These are phyloP conservation scores for Vanderwaltozyma verrucispora DNA, from an alignment of 805 yeast genomes.

Conservation along the genomic window DNA sequence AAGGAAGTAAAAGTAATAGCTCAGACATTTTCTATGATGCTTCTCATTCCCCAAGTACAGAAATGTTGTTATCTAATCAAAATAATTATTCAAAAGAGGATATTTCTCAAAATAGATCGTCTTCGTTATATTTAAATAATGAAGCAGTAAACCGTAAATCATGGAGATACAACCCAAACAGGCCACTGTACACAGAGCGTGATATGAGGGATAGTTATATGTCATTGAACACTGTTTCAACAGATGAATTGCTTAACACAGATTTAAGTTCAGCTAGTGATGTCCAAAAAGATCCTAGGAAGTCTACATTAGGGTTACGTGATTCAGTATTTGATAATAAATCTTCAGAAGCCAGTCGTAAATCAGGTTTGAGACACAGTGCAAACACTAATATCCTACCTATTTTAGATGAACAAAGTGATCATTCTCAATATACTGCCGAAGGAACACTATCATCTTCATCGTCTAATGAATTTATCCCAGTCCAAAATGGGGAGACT, in stretches of 20 bases:
- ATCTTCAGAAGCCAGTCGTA: not conserved
- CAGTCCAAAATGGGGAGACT: constrained; percentile 25
- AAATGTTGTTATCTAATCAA: constrained; percentile 24
- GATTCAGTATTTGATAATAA: constrained; percentile 31
- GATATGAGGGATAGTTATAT: constrained; percentile 49
- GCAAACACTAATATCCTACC: constrained; percentile 6
- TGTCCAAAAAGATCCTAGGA: constrained; percentile 34
- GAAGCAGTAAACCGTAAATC: constrained; percentile 36
- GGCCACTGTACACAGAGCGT: constrained; percentile 5
- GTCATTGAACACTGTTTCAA: constrained; percentile 75
- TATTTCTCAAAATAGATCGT: constrained; percentile 21
- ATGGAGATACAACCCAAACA: constrained; percentile 41
- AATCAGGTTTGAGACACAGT: not conserved
- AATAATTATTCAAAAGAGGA: constrained; percentile 10
- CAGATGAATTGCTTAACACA: constrained; percentile 73
- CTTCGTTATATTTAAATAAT: constrained; percentile 26
- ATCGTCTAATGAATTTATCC: constrained; percentile 26
- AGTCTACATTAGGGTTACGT: constrained; percentile 31
- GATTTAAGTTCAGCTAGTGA: constrained; percentile 56
- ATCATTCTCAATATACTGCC: constrained; percentile 3
- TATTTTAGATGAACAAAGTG: constrained; percentile 7
- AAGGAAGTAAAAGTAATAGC: constrained; percentile 7
- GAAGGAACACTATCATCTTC: constrained; percentile 13
- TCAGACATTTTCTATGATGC: constrained; percentile 34
- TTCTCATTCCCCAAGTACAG: constrained; percentile 31